Conservation (phyloP, 2,329 filamentous ascomycete species). For the Botrytis galanthina region DNA sequence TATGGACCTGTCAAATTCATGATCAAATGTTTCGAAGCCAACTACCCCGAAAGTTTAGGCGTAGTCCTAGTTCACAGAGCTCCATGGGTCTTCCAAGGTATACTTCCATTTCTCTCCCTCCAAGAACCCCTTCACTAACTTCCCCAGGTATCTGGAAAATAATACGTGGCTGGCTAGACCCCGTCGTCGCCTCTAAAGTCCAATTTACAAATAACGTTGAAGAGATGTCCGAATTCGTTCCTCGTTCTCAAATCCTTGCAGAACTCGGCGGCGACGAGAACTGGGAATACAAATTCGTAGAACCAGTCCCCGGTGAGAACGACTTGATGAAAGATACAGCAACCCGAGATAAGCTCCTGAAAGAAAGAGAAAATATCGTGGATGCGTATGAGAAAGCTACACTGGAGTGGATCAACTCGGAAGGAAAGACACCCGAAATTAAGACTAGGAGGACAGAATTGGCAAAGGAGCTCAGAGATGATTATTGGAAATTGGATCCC, state of each 20-base stretch:
- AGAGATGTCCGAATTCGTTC: constrained; percentile 77
- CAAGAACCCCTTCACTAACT: constrained; percentile 20
- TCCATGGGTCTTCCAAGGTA: constrained; percentile 94
- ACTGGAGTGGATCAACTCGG: constrained; percentile 64
- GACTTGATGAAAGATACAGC: constrained; percentile 64
- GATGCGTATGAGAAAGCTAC: constrained; percentile 73
- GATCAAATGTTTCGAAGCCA: constrained; percentile 99
- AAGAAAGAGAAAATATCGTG: constrained; percentile 63
- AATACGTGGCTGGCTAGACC: constrained; percentile 93
- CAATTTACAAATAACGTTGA: constrained; percentile 83
- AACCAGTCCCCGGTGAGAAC: constrained; percentile 76
- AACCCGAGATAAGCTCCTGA: constrained; percentile 62
- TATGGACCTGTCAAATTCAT: constrained; percentile 98
- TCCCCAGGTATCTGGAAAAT: constrained; percentile 84
- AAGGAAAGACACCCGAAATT: constrained; percentile 44
- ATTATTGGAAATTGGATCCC: constrained; percentile 89
- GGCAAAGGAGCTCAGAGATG: constrained; percentile 61
- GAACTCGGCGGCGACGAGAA: constrained; percentile 85
- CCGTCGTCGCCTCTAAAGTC: constrained; percentile 90
- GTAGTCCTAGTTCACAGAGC: constrained; percentile 91
- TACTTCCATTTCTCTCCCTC: constrained; percentile 24
- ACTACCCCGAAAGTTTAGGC: constrained; percentile 92
- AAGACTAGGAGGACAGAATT: constrained; percentile 59
- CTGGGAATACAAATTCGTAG: constrained; percentile 79
- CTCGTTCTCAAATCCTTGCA: constrained; percentile 66